Conservation (phyloP, 352 stramenopile genomes). For the Globisporangium recalcitrans region DNA sequence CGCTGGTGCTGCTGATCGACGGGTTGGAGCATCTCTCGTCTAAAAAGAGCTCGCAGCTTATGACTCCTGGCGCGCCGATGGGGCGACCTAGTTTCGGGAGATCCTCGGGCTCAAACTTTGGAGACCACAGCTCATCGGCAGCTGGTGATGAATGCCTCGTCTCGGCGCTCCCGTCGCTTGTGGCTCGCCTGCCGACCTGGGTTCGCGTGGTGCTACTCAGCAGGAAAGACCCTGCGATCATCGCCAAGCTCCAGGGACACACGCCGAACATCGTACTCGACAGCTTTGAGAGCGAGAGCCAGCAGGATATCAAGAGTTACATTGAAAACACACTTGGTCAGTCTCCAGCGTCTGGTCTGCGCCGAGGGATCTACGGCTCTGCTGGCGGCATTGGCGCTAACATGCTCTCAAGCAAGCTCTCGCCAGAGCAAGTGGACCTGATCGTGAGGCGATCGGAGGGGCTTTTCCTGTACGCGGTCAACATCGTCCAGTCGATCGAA, state of each 20-base stretch:
- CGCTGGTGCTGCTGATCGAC: slow-evolving; percentile 59
- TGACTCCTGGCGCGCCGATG: slow-evolving; percentile 16
- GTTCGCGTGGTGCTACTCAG: slow-evolving; percentile 62
- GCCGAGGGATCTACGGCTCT: background rate
- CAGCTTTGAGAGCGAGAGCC: slow-evolving; percentile 37
- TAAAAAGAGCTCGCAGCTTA: background rate
- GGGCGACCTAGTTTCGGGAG: slow-evolving; percentile 14
- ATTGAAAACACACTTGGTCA: slow-evolving; percentile 21
- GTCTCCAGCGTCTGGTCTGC: background rate
- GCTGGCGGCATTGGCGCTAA: background rate
- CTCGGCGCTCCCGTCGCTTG: slow-evolving; percentile 42
- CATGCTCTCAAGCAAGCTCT: slow-evolving; percentile 13
- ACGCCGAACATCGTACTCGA: slow-evolving; percentile 42
- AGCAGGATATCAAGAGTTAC: slow-evolving; percentile 39
- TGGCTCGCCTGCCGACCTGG: slow-evolving; percentile 54
- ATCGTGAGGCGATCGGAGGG: slow-evolving; percentile 57
- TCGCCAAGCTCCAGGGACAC: slow-evolving; percentile 54
- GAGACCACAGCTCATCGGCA: background rate
- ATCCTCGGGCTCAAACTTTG: slow-evolving; percentile 8
- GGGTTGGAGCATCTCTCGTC: slow-evolving; percentile 42
- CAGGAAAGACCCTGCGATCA: slow-evolving; percentile 52
- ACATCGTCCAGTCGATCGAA: slow-evolving; percentile 61
- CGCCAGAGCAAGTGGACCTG: slow-evolving; percentile 33
- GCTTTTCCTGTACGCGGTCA: slow-evolving; percentile 70
- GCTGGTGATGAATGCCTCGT: slow-evolving; percentile 48